phyloP scores from a whole-genome alignment of 257 asterid species.

The Oldenlandia corymbosa region DNA sequence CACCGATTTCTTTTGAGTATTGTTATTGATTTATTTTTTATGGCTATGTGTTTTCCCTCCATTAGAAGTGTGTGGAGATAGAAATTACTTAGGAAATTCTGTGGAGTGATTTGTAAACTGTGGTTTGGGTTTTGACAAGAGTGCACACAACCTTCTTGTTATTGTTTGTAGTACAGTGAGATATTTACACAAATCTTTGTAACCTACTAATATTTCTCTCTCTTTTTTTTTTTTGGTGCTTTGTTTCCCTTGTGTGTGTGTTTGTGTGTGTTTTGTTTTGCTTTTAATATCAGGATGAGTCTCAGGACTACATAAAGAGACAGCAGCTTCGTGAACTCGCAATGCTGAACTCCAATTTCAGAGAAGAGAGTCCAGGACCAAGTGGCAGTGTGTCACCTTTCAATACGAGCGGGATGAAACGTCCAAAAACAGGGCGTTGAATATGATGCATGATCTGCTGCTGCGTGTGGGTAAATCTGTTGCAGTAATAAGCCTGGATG shows the following conservation, averaged over 20 bases:
- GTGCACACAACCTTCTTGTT: background rate
- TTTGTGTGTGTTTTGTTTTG: no score
- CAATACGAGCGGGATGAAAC: constrained; percentile 87
- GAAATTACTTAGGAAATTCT: background rate
- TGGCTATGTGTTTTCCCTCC: no score
- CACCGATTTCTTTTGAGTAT: background rate
- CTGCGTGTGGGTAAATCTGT: constrained; percentile 20
- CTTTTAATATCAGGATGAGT: constrained; percentile 93
- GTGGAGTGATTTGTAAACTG: background rate
- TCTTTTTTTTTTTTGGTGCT: background rate
- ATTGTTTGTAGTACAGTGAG: background rate
- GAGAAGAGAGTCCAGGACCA: constrained; percentile 99
- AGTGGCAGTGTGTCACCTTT: constrained; percentile 94
- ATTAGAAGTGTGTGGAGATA: background rate
- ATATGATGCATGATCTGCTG: constrained; percentile 10
- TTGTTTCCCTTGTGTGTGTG: background rate
- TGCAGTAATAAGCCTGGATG: constrained; percentile 14
- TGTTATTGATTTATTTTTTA: background rate
- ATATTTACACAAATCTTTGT: background rate
- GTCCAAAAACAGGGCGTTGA: constrained; percentile 89
- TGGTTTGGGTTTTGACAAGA: background rate
- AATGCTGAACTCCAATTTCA: constrained; percentile 76
- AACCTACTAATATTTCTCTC: background rate
- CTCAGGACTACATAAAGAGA: constrained; percentile 84
- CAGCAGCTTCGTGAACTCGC: constrained; percentile 98